Conservation (phyloP, 148 eudicot species). For the Persicaria maculosa region DNA sequence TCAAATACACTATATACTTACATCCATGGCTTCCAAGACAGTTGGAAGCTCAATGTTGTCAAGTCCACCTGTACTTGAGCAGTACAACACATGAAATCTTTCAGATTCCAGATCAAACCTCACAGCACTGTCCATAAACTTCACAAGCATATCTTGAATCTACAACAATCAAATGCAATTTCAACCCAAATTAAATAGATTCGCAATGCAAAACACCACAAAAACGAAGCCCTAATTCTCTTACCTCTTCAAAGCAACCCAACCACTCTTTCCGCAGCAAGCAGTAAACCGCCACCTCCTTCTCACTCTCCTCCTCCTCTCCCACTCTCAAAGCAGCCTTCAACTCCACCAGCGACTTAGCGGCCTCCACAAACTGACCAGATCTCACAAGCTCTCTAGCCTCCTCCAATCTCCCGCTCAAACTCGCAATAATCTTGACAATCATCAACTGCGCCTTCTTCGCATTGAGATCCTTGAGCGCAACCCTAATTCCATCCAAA, state of each 20-base stretch:
- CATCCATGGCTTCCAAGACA: slow-evolving; percentile 88
- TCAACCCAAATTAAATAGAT: neutral
- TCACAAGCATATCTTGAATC: slow-evolving; percentile 76
- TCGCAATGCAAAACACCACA: neutral
- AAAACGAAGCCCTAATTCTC: neutral
- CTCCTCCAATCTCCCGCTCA: slow-evolving; percentile 30
- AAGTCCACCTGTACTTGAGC: slow-evolving; percentile 28
- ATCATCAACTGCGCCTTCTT: slow-evolving; percentile 42
- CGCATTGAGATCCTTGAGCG: slow-evolving; percentile 37
- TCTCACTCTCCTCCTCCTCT: slow-evolving; percentile 25
- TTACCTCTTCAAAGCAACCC: slow-evolving; percentile 73
- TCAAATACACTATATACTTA: slow-evolving; percentile 28
- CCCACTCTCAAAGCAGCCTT: slow-evolving; percentile 47
- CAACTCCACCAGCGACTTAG: slow-evolving; percentile 40
- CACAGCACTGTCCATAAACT: slow-evolving; percentile 61
- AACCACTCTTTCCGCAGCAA: slow-evolving; percentile 64
- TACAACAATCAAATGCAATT: slow-evolving; percentile 32
- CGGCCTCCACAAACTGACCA: slow-evolving; percentile 65
- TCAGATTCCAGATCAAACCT: slow-evolving; percentile 38
- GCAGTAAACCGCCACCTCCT: slow-evolving; percentile 52
- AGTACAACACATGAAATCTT: slow-evolving; percentile 38
- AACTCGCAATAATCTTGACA: slow-evolving; percentile 34
- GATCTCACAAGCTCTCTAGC: slow-evolving; percentile 31
- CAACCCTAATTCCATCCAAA: slow-evolving; percentile 32
- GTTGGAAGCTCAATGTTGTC: slow-evolving; percentile 53